Conservation (phyloP, 2,329 filamentous ascomycete genomes). For the Diaporthe sp. region DNA sequence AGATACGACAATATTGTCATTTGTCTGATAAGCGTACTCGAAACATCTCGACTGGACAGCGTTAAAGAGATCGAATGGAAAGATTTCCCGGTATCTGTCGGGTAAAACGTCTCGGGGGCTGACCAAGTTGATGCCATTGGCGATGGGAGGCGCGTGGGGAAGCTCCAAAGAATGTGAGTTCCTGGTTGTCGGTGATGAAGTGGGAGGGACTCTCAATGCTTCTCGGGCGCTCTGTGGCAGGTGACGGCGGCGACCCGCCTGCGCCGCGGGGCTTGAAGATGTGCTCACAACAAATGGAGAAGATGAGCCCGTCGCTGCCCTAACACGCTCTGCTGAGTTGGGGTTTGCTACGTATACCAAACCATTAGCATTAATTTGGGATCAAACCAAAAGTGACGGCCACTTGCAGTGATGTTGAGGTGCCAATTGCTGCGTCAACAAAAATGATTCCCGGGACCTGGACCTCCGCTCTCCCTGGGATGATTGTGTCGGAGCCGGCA, state of each 20-base stretch:
- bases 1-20: slow-evolving; percentile 82
- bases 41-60: slow-evolving; percentile 87
- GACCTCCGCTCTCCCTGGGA: background rate
- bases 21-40: slow-evolving; percentile 69
- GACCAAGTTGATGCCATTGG: slow-evolving; percentile 53
- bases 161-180: background rate
- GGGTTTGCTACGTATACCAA: background rate
- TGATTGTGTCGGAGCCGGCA: background rate
- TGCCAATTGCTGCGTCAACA: background rate
- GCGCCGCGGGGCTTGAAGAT: slow-evolving; percentile 22
- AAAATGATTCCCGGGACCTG: background rate
- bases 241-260: slow-evolving; percentile 17
- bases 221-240: background rate
- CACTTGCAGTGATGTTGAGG: background rate
- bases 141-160: slow-evolving; percentile 46
- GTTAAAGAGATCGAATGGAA: slow-evolving; percentile 82
- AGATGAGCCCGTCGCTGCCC: background rate
- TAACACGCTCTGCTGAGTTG: background rate
- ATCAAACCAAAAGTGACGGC: background rate
- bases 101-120: slow-evolving; percentile 65
- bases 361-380: background rate
- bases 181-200: background rate
- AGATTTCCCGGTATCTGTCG: slow-evolving; percentile 75
- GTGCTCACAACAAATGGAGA: background rate
- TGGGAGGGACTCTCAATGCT: background rate